phyloP scores from a whole-genome alignment of 2,329 filamentous ascomycete species.

The Grosmannia serpens region DNA sequence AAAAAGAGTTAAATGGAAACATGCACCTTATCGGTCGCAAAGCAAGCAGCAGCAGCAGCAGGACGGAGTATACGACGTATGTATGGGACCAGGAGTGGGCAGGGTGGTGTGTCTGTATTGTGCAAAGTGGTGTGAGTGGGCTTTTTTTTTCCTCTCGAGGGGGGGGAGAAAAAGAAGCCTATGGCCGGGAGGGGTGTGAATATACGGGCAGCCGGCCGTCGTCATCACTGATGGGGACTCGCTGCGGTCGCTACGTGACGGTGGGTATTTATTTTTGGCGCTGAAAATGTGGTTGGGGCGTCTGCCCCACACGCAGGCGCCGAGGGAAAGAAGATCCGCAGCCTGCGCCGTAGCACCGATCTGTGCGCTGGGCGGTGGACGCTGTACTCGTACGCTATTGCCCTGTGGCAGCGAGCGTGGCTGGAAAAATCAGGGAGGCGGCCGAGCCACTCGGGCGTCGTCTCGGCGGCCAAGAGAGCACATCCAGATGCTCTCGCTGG shows the following conservation, averaged over 20 bases:
- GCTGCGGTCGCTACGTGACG: not conserved
- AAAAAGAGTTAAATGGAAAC: not conserved
- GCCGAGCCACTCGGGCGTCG: too few relatives aligned
- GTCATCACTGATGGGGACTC: not conserved
- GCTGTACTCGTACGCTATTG: not conserved
- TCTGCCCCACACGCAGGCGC: not conserved
- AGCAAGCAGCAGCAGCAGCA: not conserved
- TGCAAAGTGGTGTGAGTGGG: not conserved
- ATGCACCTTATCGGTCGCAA: slow-evolving; percentile 2
- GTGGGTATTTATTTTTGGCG: not conserved
- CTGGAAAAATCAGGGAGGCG: not conserved
- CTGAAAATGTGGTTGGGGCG: not conserved
- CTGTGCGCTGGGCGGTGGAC: not conserved
- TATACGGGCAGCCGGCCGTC: not conserved
- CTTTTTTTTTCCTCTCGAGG: not conserved
- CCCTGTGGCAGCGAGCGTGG: not conserved
- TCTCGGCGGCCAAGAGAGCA: too few relatives aligned
- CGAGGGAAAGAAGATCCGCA: not conserved
- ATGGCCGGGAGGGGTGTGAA: not conserved
- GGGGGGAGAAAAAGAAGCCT: not conserved
- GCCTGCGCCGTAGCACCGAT: not conserved
- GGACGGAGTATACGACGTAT: not conserved
- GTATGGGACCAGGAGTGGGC: not conserved
- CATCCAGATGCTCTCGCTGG: too few relatives aligned
- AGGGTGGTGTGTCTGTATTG: not conserved